Base-by-base conservation (phyloP, 495 filamentous ascomycete species). In the Aspergillus nidulans region DNA sequence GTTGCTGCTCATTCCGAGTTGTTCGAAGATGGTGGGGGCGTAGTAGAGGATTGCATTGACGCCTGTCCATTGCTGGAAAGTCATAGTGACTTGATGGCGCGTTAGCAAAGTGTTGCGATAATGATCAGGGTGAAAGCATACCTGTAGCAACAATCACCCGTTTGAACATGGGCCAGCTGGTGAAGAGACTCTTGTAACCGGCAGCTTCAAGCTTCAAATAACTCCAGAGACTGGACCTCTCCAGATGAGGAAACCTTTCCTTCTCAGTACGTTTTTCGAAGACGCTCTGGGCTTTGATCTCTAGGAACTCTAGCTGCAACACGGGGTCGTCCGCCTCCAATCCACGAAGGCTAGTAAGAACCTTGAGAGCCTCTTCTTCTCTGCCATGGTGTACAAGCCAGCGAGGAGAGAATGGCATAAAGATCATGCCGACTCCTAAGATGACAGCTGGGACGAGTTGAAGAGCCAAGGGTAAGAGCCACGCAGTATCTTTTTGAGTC, bases 351-450 rank as follows among this genome's bases (percentile, higher is more conserved):
- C 71, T 74, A 1, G 86, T 75, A 9, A 91, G 74, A 1, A 85
- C 80, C 24, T 71, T 71, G 36, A 81, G 78, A 1, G 82, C 82
- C 65, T 90, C 85, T 0, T 75, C 74, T 60, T 88, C 83, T 36
- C 85, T 83, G 44, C 74, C 71, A 52, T 85, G 83, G 59, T 89
- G 82, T 47, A 88, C 76, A 2, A 92, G 73, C 80, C 88, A 89
- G 63, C 89, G 82, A 0, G 89, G 89, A 0, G 86, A 90, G 70
- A 89, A 89, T 3, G 89, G 89, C 87, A 94, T 81, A 41, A 88
- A 62, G 46, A 72, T 59, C 62, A 76, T 70, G 5, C 76, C 76
- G 21, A 60, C 49, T 3, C 62, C 67, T n/a, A 81, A 68, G 19
- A 73, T 42, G 6, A 74, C 21, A 5, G 76, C 73, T 0, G 77